Evolutionary conservation across 495 filamentous ascomycete species (phyloP).

Genomic region (Viridothelium virens): DNA sequence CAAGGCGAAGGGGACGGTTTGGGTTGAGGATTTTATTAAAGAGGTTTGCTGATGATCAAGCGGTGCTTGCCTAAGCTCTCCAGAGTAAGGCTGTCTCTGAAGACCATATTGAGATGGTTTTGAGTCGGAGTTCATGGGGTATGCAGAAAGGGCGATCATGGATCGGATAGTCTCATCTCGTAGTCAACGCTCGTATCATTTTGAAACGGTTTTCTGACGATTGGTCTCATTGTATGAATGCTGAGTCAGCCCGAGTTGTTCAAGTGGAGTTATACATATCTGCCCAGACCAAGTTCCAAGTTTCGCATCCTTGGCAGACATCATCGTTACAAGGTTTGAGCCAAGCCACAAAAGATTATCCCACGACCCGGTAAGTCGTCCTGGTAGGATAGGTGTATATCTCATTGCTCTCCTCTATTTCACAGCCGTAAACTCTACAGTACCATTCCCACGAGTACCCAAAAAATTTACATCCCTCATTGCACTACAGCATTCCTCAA

Average conservation of each 20-base stretch:
- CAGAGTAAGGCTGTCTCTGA: too few relatives aligned
- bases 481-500: too few relatives aligned
- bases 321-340: not conserved
- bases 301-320: not conserved
- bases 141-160: too few relatives aligned
- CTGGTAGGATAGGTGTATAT: not conserved
- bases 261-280: not conserved
- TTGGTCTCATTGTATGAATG: not conserved
- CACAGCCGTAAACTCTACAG: not conserved
- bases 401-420: not conserved
- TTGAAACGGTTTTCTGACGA: conserved; percentile 22
- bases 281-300: not conserved
- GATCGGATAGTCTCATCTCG: too few relatives aligned
- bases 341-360: too few relatives aligned
- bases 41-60: conserved; percentile 15
- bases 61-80: too few relatives aligned
- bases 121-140: too few relatives aligned
- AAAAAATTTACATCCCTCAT: too few relatives aligned
- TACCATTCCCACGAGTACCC: not conserved
- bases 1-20: conserved; percentile 23
- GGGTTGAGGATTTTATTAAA: conserved; percentile 28
- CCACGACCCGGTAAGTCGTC: too few relatives aligned
- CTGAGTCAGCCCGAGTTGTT: not conserved
- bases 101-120: too few relatives aligned
- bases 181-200: conserved; percentile 15